Base-by-base conservation (phyloP, 257 asterid species). In the Salvia splendens region DNA sequence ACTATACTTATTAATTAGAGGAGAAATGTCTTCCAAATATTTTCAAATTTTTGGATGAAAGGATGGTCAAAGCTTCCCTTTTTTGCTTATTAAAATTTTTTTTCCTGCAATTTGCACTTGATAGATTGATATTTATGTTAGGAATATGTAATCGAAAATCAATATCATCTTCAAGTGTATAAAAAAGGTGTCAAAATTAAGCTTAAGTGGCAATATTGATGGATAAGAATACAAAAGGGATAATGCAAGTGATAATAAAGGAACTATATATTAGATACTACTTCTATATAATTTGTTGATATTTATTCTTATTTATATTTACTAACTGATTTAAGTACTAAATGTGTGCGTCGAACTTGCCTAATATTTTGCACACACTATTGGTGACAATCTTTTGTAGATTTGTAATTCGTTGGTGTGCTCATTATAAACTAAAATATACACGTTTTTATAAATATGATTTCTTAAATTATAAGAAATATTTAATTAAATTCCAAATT, bases 261-360 rank as follows among this genome's bases (percentile, higher is more conserved):
- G 36, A 52, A 24, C 12, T 16, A 17, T 5, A 8, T 14, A 48
- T n/a, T 38, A 36, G 5, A 0, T 36, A n/a, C 50, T 12, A 11
- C 1, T 12, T 5, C 50, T 46, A 46, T 46, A 8, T 42, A 42
- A 5, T 48, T 48, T 48, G 17, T 8, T 16, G 15, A 6, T 28
- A 14, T 10, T 28, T 10, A 53, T 53, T 28, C 8, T 9, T 53
- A 2, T 53, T 9, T 3, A 24, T 20, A 53, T 20, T 24, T 24
- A 20, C 57, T 51, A 16, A 51, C 15, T 24, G 4, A 24, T 53
- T 53, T 24, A 53, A 24, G 15, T 24, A 53, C 11, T 15, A 3
- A 28, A 53, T 24, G 59, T 52, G 14, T 52, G 7, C 58, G 38
- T 53, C 59, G 54, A 52, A 52, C 58, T 20, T 53, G 36, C 60